Conservation (phyloP, 2,329 filamentous ascomycete species). For the Eurotiales sp. region DNA sequence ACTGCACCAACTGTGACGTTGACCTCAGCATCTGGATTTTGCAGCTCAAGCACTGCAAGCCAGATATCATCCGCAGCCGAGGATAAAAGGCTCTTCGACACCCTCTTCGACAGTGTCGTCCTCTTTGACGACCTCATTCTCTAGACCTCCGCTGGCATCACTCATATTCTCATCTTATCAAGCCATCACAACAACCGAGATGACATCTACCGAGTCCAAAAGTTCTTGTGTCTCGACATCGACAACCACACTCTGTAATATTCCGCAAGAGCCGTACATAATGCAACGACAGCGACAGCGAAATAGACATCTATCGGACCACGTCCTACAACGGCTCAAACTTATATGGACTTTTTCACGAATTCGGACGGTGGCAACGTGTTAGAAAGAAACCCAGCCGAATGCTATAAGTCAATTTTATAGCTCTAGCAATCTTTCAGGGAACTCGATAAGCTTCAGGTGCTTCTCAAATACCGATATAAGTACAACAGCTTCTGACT, state of each 20-base stretch:
- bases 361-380: conserved; percentile 1
- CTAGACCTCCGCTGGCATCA: neutral
- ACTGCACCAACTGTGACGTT: conserved; percentile 4
- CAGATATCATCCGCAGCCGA: conserved; percentile 2
- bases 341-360: conserved; percentile 3
- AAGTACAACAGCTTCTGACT: conserved; percentile 7
- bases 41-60: conserved; percentile 3
- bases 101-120: neutral
- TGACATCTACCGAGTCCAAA: conserved; percentile 3
- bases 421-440: conserved; percentile 2
- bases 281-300: conserved; percentile 1
- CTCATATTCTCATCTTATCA: neutral
- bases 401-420: conserved; percentile 4
- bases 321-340: neutral
- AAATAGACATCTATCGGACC: neutral
- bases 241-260: conserved; percentile 2
- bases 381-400: conserved; percentile 5
- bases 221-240: conserved; percentile 5
- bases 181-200: conserved; percentile 1
- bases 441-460: conserved; percentile 2
- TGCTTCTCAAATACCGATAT: conserved; percentile 5
- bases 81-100: neutral
- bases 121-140: conserved; percentile 2
- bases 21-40: neutral
- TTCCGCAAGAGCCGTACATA: conserved; percentile 3